Base-by-base conservation (phyloP, 768 basidiomycete species). In the Hygrophorus pudorinus region DNA sequence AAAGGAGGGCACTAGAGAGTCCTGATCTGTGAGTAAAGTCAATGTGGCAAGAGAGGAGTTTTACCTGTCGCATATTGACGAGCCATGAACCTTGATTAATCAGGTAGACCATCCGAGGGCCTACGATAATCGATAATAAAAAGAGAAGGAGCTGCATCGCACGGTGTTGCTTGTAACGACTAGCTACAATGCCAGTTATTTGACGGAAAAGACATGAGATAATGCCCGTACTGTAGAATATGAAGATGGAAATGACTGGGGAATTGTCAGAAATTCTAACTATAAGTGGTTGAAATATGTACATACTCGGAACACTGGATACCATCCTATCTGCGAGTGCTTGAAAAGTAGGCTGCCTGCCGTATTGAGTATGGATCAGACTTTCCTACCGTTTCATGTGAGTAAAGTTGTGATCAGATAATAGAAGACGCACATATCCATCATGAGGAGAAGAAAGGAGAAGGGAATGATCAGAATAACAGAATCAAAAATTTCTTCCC, bases 351-450 rank as follows among this genome's bases (percentile, higher is more conserved):
- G 77, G 67, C n/a, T 67, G 60, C 57, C 77, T 72, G 31, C 76
- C 79, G 48, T 90, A 91, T 59, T 91, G 88, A 40, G 75, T 76
- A 54, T 85, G 85, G 36, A 87, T 75, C 35, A 90, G 65, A 46
- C 88, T 91, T 48, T 10, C 24, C 31, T 38, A 12, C 29, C 30
- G n/a, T 17, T n/a, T 11, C n/a, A 34, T 27, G n/a, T 33, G 14
- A n/a, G 16, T 20, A 18, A 3, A 11, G 8, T 35, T 42, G 14
- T 42, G 41, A 24, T 38, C 46, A 39, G 34, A 44, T 11, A 28
- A 29, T 39, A 45, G 29, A 41, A 46, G 14, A 65, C 85, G 54
- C 57, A 91, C 88, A 90, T 84, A 56, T 88, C 81, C 85, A 91
- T 87, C 66, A 88, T 64, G 12, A 89, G 54, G 31, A 89, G 67